A percentile compares a stretch with the other conserved stretches of the same genome.
Evolutionary conservation across 805 yeast genomes (phyloP).

Genomic region (Myxozyma neotropica): DNA sequence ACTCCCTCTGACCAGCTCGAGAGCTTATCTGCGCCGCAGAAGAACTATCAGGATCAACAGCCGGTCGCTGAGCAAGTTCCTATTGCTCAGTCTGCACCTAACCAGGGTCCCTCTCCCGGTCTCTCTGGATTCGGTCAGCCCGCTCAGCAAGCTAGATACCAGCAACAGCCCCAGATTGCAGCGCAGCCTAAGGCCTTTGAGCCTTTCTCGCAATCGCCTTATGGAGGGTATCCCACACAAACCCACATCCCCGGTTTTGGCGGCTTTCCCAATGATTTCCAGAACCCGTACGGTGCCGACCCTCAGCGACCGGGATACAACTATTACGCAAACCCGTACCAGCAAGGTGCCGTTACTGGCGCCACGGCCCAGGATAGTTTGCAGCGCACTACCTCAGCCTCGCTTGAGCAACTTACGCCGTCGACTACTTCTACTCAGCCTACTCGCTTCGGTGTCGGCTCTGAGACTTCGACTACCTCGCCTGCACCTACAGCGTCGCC

Average conservation of each 20-base stretch:
- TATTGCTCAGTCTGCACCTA: constrained; percentile 11
- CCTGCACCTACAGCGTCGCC: constrained; percentile 34
- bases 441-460: constrained; percentile 33
- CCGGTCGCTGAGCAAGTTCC: not conserved
- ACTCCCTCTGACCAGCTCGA: constrained; percentile 13
- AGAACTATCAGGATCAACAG: constrained; percentile 13
- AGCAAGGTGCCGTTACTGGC: constrained; percentile 22
- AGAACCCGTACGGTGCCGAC: constrained; percentile 32
- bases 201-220: constrained; percentile 35
- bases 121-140: constrained; percentile 30
- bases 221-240: constrained; percentile 33
- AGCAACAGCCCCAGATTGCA: constrained; percentile 17
- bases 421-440: constrained; percentile 32
- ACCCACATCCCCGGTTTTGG: constrained; percentile 34
- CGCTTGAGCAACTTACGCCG: constrained; percentile 33
- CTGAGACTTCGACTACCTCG: constrained; percentile 25
- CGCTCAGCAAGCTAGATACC: constrained; percentile 33
- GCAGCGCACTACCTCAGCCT: constrained; percentile 28
- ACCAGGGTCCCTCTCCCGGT: constrained; percentile 26
- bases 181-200: constrained; percentile 31
- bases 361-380: constrained; percentile 27
- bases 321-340: constrained; percentile 30
- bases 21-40: constrained; percentile 6
- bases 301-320: constrained; percentile 32
- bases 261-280: constrained; percentile 35